Evolutionary conservation across 2,329 filamentous ascomycete species (phyloP), one percentile per base, ranked within the genome.

Genomic region (Thelonectria olida): DNA sequence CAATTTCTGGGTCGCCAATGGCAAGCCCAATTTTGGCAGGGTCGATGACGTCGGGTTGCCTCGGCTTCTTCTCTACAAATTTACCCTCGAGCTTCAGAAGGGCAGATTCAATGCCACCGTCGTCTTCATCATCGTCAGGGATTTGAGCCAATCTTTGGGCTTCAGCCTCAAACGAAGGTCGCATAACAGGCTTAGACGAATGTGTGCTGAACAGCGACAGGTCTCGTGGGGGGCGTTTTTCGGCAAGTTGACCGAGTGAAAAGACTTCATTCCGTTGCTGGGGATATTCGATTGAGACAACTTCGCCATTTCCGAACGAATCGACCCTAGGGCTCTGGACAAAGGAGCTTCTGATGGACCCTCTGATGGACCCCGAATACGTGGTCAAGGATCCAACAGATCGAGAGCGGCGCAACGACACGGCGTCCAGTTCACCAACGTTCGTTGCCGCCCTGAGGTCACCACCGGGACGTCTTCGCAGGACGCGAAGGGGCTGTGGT

Each of bases 61-160:
- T 53, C 20, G 36, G 64, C 68, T 76, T 86, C 67, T 84, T 88
- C 73, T 90, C 85, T 1, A 63, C 57, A 68, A 90, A 96, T 67
- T 88, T 95, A 9, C 96, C 96, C 79, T 99, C 96, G 0, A 99
- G 84, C 72, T 98, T 99, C 69, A 94, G 79, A 51, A 99, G 77
- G 0, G 96, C 92, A n/a, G 94, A 93, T 73, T 98, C 96, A 23
- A 98, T 89, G 12, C 95, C 95, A 7, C 93, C 93, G 72, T 89
- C 85, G 15, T 81, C 58, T 7, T 60, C 74, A 36, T 96, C 92
- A 70, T 97, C 92, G 72, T 97, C 94, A 0, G 95, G 93, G 23
- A 98, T 92, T 56, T 92, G 89, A 2, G 94, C 92, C 54, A 99
- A 86, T 69, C 92, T 92, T 61, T 94, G 89, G 1, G 96, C 92